Evolutionary conservation across 108 stramenopile species (phyloP), one percentile per base, ranked within the genome.

Genomic region (Stephanodiscus triporus): DNA sequence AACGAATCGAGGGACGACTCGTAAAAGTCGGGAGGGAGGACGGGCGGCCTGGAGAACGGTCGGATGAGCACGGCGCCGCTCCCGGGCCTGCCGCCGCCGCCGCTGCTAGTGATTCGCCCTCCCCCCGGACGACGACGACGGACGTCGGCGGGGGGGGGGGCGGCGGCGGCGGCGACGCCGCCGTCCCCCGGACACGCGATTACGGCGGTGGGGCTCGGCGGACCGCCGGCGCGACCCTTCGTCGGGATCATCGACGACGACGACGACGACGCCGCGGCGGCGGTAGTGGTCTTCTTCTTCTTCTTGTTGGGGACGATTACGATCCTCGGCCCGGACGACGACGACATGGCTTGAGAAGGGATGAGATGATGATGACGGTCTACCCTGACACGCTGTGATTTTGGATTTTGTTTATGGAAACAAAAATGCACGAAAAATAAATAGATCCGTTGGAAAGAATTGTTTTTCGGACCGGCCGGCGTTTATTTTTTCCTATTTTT

Each of bases 41-140:
- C 65, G n/a, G 93, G 93, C 6, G 93, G 93, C 54, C 87, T 89
- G 20, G 71, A 47, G 64, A 87, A 94, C 20, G 90, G 88, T 61
- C 87, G 88, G 74, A 94, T 94, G 61, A 83, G 79, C 48, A 94
- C 86, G 73, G 26, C 32, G 59, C 32, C 53, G 66, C 23, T 5
- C 26, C 23, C 48, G 6, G 2, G 29, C 13, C 14, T 49, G 24
- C 1, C 27, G 7, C 61, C 61, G 30, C 61, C 37, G 10, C 29
- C 30, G 29, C 50, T 34, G n/a, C 0, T 7, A 7, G 27, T 40
- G 17, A 14, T 54, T n/a, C n/a, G n/a, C n/a, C n/a, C n/a, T n/a
- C n/a, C n/a, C n/a, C n/a, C n/a, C n/a, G n/a, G 53, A n/a, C 32
- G 16, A 29, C 17, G 47, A 29, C 30, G 47, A 49, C 11, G 30